Conservation (phyloP, 306 rosid species). For the Pyrus betulifolia region DNA sequence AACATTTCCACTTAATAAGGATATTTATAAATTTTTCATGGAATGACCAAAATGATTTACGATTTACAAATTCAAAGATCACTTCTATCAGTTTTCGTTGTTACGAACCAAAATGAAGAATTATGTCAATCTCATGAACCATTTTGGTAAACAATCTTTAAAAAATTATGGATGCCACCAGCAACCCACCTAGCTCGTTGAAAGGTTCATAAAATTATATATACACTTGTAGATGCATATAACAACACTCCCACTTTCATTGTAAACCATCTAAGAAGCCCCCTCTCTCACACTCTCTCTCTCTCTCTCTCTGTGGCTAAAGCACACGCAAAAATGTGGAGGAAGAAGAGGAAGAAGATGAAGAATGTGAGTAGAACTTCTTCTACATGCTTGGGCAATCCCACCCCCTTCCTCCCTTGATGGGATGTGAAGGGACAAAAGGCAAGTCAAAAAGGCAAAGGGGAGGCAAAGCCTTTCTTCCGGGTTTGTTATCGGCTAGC, state of each 20-base stretch:
- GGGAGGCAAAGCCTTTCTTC: conserved; percentile 87
- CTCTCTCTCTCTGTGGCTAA: neutral
- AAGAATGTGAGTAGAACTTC: neutral
- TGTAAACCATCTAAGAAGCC: neutral
- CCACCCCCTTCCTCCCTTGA: conserved; percentile 26
- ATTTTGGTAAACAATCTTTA: no score
- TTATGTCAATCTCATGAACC: no score
- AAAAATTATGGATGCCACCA: no score
- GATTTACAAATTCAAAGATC: accelerated
- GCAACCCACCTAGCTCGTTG: neutral
- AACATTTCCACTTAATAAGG: no score
- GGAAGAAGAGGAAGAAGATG: conserved; percentile 40
- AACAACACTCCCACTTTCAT: neutral
- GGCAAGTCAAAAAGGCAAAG: conserved; percentile 79
- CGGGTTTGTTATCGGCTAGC: conserved; percentile 20
- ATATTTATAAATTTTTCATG: no score
- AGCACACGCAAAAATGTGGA: conserved; percentile 24
- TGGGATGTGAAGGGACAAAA: conserved; percentile 29
- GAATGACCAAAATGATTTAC: no score
- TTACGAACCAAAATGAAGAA: no score
- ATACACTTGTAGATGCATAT: neutral
- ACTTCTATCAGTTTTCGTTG: no score
- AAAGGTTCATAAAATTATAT: conserved; percentile 12
- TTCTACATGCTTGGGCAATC: neutral
- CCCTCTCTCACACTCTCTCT: neutral